phyloP scores from a whole-genome alignment of 768 basidiomycete species.

The Heimioporus sp. region DNA sequence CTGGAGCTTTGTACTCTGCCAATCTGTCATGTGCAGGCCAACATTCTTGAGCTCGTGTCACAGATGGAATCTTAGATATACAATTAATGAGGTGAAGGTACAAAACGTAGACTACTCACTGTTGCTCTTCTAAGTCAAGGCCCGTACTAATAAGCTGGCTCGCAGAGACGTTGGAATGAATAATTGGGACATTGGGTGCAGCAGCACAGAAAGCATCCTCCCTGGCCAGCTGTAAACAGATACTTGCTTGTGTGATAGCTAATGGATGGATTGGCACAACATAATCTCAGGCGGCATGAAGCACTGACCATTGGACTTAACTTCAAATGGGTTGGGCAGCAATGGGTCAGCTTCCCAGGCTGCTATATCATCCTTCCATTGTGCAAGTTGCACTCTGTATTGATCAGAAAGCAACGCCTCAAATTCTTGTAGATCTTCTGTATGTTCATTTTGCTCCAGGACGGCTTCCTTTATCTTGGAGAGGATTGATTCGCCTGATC shows the following conservation, averaged over 20 bases:
- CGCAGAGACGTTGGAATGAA: conserved; percentile 11
- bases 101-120: conserved; percentile 10
- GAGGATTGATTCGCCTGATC: not conserved
- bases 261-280: no score
- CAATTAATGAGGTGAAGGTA: no score
- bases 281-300: not conserved
- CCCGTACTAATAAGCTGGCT: no score
- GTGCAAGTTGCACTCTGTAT: not conserved
- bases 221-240: conserved; percentile 10
- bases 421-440: conserved; percentile 3
- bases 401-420: not conserved
- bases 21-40: no score
- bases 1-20: no score
- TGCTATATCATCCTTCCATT: not conserved
- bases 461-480: conserved; percentile 1
- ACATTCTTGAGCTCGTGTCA: not conserved
- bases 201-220: conserved; percentile 8
- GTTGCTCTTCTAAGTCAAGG: conserved; percentile 22
- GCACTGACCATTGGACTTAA: not conserved
- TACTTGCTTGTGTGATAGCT: conserved; percentile 8
- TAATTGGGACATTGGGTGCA: not conserved
- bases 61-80: not conserved
- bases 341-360: not conserved
- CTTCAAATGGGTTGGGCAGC: conserved; percentile 10
- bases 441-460: conserved; percentile 5